phyloP scores from a whole-genome alignment of 2,329 filamentous ascomycete species.

The Zasmidium cellare region DNA sequence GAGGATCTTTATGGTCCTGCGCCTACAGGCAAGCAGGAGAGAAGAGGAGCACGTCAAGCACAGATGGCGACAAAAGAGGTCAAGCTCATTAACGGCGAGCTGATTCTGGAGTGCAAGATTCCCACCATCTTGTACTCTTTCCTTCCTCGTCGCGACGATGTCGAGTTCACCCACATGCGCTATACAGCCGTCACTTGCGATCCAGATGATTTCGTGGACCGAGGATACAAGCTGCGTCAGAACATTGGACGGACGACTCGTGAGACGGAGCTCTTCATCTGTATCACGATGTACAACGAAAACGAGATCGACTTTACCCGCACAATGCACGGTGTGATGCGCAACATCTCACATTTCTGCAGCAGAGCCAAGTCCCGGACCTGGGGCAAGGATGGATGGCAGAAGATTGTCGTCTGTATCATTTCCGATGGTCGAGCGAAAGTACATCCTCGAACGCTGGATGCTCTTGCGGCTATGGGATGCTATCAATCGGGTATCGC shows the following conservation, averaged over 20 bases:
- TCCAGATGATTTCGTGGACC: conserved; percentile 85
- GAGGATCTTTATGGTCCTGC: conserved; percentile 73
- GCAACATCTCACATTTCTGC: conserved; percentile 97
- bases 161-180: conserved; percentile 98
- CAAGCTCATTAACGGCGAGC: conserved; percentile 92
- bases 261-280: conserved; percentile 95
- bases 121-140: conserved; percentile 98
- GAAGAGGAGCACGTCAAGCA: conserved; percentile 80
- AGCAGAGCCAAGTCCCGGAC: conserved; percentile 87
- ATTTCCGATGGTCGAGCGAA: conserved; percentile 92
- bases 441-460: conserved; percentile 89
- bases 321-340: conserved; percentile 98
- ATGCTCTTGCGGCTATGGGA: conserved; percentile 92
- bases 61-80: conserved; percentile 94
- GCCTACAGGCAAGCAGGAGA: conserved; percentile 80
- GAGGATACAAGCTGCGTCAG: conserved; percentile 90
- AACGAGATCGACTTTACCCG: conserved; percentile 94
- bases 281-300: conserved; percentile 99
- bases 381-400: conserved; percentile 96
- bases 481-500: conserved; percentile 98
- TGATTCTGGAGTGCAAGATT: conserved; percentile 98
- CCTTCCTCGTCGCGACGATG: conserved; percentile 84
- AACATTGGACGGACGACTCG: conserved; percentile 79
- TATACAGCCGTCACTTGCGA: conserved; percentile 99
- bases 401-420: conserved; percentile 98